Evolutionary conservation across 768 basidiomycete species (phyloP).

Genomic region (Suillus alpinus): DNA sequence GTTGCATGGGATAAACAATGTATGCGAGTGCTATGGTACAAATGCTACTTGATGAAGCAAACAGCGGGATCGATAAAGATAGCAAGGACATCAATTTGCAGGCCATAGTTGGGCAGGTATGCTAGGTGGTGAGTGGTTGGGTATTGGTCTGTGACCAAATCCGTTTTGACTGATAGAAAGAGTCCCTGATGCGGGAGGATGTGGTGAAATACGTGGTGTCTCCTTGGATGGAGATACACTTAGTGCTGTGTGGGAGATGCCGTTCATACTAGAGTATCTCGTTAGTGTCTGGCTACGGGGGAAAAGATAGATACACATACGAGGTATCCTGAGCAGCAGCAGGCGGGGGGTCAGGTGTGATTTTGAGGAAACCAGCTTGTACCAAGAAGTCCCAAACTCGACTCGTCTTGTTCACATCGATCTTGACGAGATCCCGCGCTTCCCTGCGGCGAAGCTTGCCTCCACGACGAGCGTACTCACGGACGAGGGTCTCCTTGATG

Average conservation of each 20-base stretch:
- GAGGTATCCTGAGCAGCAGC: slow-evolving; percentile 32
- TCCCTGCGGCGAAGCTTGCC: slow-evolving; percentile 87
- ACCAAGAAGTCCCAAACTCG: slow-evolving; percentile 93
- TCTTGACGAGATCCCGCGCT: slow-evolving; percentile 86
- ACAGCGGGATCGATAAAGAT: slow-evolving; percentile 5
- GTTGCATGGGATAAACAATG: slow-evolving; percentile 7
- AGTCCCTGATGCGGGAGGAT: slow-evolving; percentile 13
- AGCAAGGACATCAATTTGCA: slow-evolving; percentile 10
- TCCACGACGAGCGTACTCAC: slow-evolving; percentile 87
- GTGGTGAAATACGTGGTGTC: slow-evolving; percentile 14
- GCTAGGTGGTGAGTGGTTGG: slow-evolving; percentile 21
- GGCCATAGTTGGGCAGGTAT: slow-evolving; percentile 22
- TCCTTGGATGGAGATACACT: slow-evolving; percentile 28
- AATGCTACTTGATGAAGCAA: slow-evolving; percentile 13
- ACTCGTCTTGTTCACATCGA: slow-evolving; percentile 91
- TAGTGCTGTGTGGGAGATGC: slow-evolving; percentile 16
- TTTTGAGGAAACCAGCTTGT: slow-evolving; percentile 77
- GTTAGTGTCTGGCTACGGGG: neutral
- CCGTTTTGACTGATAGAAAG: slow-evolving; percentile 18
- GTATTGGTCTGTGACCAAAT: slow-evolving; percentile 12
- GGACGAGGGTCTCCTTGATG: slow-evolving; percentile 92
- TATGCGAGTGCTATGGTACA: slow-evolving; percentile 29
- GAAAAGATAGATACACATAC: slow-evolving; percentile 26
- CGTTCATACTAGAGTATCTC: slow-evolving; percentile 3
- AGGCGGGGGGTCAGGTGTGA: slow-evolving; percentile 50